phyloP scores from a whole-genome alignment of 257 asterid genomes.

The Forsythia viridissima region DNA sequence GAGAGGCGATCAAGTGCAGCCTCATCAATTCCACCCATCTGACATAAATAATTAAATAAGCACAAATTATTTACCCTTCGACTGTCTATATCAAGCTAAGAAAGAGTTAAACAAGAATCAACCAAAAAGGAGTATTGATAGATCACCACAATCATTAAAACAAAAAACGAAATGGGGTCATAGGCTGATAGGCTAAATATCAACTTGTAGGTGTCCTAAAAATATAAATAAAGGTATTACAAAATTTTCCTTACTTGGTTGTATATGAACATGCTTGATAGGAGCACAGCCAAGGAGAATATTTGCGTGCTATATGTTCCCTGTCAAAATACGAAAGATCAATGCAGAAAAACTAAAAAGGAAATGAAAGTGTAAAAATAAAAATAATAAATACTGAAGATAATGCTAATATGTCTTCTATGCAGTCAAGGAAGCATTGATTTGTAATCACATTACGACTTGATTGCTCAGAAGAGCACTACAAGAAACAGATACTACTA shows the following conservation, averaged over 20 bases:
- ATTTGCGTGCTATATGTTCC: slow-evolving; percentile 97
- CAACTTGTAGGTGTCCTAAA: background rate
- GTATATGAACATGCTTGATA: slow-evolving; percentile 93
- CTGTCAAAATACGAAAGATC: slow-evolving; percentile 43
- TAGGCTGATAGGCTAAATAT: background rate
- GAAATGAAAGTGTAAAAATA: background rate
- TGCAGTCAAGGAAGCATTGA: too few relatives aligned
- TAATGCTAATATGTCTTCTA: too few relatives aligned
- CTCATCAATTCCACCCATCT: slow-evolving; percentile 99
- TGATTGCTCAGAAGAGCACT: too few relatives aligned
- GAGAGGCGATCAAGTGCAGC: slow-evolving; percentile 95
- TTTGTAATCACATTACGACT: too few relatives aligned
- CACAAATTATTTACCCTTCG: background rate
- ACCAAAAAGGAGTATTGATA: background rate
- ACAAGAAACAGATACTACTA: background rate
- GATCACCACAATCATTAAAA: background rate
- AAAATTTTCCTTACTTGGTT: slow-evolving; percentile 68
- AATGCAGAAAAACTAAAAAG: background rate
- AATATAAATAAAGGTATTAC: background rate
- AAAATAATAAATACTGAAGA: slow-evolving; percentile 6
- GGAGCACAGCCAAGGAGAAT: slow-evolving; percentile 89
- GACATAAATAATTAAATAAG: slow-evolving; percentile 23
- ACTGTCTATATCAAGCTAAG: too few relatives aligned
- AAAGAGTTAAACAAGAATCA: too few relatives aligned
- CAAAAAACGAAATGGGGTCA: background rate